Evolutionary conservation across 495 filamentous ascomycete genomes (phyloP).

Genomic region (Ramalina intermedia): DNA sequence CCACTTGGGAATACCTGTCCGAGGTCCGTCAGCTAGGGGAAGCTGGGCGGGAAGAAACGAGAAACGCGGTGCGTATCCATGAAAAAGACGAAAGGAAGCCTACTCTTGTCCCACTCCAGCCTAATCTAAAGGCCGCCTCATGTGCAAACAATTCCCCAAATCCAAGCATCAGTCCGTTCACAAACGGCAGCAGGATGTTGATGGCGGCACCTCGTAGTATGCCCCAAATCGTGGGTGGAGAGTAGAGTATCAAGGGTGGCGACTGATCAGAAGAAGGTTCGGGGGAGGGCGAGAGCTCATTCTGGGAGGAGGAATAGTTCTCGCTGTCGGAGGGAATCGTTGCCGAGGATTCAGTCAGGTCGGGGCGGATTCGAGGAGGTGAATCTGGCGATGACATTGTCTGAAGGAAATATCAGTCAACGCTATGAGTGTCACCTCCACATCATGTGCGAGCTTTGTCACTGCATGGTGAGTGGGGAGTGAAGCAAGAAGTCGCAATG

Average conservation of each 20-base stretch:
- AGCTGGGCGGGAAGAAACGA: neutral
- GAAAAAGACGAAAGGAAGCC: constrained; percentile 10
- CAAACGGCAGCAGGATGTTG: constrained; percentile 85
- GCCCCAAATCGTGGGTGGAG: constrained; percentile 72
- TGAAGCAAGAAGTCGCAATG: neutral
- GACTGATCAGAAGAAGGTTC: constrained; percentile 38
- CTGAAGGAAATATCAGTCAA: neutral
- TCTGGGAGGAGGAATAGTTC: constrained; percentile 63
- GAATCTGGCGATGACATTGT: neutral
- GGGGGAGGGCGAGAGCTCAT: constrained; percentile 44
- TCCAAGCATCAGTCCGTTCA: constrained; percentile 96
- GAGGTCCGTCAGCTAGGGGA: neutral
- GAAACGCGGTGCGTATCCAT: neutral
- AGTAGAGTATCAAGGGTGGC: constrained; percentile 75
- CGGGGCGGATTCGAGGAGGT: constrained; percentile 9
- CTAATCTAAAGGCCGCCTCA: constrained; percentile 80
- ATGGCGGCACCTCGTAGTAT: constrained; percentile 81
- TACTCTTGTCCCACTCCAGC: constrained; percentile 91
- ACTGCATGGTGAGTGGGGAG: neutral
- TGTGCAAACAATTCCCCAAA: constrained; percentile 95
- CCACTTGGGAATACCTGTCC: constrained; percentile 50
- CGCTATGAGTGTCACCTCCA: neutral
- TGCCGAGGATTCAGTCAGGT: constrained; percentile 63
- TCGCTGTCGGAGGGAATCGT: constrained; percentile 86
- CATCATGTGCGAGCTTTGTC: neutral